Percentiles rank a stretch among this genome's conserved stretches.
Conservation (phyloP, 2,329 filamentous ascomycete genomes). For the Pseudogymnoascus sp. region DNA sequence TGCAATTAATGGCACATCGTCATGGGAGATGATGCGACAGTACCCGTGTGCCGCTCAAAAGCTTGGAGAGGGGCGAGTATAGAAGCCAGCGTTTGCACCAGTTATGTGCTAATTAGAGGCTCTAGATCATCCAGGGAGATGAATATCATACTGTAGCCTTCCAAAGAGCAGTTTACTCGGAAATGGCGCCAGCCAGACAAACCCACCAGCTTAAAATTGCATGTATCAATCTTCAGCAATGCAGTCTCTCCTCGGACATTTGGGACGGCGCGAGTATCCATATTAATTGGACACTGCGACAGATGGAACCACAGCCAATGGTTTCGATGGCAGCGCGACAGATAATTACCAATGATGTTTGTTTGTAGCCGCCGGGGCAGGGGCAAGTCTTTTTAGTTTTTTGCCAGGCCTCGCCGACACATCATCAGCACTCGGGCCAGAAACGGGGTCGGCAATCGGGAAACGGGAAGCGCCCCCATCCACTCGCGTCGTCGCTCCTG, state of each 20-base stretch:
- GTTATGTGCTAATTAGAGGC: not conserved
- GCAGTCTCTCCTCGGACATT: not conserved
- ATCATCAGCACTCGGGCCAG: conserved; percentile 1
- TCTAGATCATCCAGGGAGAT: not conserved
- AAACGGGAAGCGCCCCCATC: conserved; percentile 3
- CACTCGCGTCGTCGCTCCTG: not conserved
- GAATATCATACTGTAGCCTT: not conserved
- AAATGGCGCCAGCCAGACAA: not conserved
- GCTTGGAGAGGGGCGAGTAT: not conserved
- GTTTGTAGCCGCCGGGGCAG: not conserved
- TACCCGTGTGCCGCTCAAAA: not conserved
- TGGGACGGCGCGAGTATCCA: not conserved
- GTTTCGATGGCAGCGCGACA: not conserved
- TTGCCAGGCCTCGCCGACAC: not conserved
- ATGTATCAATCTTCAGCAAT: not conserved
- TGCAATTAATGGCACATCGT: not conserved
- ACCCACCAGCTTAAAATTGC: not conserved
- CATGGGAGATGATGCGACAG: not conserved
- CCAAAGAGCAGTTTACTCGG: not conserved
- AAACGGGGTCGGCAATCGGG: conserved; percentile 4
- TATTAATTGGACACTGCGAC: not conserved
- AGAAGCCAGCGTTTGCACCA: not conserved
- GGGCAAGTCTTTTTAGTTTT: not conserved
- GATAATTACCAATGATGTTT: not conserved
- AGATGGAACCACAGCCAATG: not conserved